These are phyloP conservation scores for Beauveria pseudobassiana DNA, from an alignment of 2,329 filamentous ascomycete genomes.

Conservation along the genomic window DNA sequence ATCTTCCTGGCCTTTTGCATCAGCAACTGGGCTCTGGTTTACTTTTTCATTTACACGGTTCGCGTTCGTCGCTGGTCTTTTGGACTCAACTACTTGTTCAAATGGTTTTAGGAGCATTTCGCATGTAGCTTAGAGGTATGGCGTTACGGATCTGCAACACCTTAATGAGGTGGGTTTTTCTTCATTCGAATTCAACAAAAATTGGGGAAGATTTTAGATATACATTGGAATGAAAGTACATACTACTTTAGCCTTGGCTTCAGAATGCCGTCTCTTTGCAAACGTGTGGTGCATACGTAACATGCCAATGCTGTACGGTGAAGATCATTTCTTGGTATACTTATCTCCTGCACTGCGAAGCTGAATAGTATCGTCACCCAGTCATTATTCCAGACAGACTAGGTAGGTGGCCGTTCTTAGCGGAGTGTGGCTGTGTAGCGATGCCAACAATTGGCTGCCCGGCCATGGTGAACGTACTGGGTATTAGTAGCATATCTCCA, in stretches of 20 bases:
- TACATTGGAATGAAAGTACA: not conserved
- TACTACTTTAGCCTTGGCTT: not conserved
- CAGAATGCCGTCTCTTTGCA: not conserved
- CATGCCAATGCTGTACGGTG: not conserved
- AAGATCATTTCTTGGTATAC: not conserved
- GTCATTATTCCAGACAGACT: not conserved
- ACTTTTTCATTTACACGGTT: constrained; percentile 64
- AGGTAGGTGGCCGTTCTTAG: constrained; percentile 1
- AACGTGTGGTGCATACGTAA: not conserved
- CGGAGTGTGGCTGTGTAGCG: not conserved
- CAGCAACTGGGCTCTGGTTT: constrained; percentile 64
- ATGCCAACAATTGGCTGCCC: not conserved
- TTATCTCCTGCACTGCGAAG: not conserved
- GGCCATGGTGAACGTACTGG: not conserved
- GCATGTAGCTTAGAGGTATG: not conserved
- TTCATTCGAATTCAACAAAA: not conserved
- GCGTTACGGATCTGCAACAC: not conserved
- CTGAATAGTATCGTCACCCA: not conserved
- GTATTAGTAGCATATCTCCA: not conserved
- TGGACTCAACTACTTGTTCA: constrained; percentile 8
- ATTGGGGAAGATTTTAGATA: not conserved
- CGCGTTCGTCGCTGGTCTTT: constrained; percentile 11
- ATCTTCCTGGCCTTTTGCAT: constrained; percentile 65
- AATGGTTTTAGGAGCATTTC: constrained; percentile 6
- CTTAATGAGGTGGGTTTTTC: no score